These are phyloP conservation scores for Aaosphaeria pasadenensis DNA, from an alignment of 2,329 filamentous ascomycete species.

Conservation along the genomic window DNA sequence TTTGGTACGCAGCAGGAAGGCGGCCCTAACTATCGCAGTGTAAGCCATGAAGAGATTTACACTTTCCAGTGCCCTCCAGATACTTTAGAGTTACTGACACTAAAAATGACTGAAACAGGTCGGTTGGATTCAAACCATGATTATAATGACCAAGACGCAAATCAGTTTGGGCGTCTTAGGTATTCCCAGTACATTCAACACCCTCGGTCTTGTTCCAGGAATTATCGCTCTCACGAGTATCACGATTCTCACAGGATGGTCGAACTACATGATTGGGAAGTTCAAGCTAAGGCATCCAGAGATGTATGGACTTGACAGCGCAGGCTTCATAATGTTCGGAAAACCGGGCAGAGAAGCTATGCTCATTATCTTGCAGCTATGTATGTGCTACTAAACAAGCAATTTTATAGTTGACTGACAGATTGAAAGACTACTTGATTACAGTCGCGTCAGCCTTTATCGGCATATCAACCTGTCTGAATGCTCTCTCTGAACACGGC, in stretches of 20 bases:
- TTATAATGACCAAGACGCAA: background rate
- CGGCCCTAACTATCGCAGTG: background rate
- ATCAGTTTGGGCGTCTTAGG: constrained; percentile 46
- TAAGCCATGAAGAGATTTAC: background rate
- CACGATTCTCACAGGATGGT: constrained; percentile 45
- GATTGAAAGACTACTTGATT: background rate
- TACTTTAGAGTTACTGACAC: background rate
- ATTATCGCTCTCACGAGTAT: constrained; percentile 42
- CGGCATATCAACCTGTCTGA: constrained; percentile 27
- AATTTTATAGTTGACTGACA: background rate
- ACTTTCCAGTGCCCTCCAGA: background rate
- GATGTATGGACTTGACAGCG: background rate
- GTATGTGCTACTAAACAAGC: background rate
- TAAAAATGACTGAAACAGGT: background rate
- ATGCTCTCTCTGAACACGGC: constrained; percentile 57
- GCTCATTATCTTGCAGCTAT: background rate
- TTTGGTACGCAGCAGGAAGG: background rate
- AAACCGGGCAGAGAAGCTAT: background rate
- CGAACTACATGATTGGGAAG: background rate
- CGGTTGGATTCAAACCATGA: background rate
- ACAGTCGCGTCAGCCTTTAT: background rate
- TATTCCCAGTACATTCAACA: constrained; percentile 50
- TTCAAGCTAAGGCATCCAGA: background rate
- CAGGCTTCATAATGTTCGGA: background rate
- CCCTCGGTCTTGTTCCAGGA: constrained; percentile 52